A percentile compares a stretch with the other conserved stretches of the same genome.
Conservation (phyloP, 176 grass and related monocot species). For the Triticum aestivum region DNA sequence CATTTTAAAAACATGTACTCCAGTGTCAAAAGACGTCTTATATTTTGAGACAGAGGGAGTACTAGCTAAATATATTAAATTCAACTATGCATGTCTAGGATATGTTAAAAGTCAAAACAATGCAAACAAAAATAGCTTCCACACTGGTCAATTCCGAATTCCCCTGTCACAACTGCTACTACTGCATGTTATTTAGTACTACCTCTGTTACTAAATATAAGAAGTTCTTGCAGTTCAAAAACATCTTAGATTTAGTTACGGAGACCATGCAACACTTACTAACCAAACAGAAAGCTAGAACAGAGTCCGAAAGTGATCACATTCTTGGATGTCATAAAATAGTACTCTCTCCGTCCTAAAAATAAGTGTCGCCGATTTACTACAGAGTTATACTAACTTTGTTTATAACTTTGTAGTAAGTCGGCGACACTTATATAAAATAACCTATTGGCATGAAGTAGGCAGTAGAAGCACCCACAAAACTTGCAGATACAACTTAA, state of each 20-base stretch:
- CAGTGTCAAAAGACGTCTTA: too few species aligned
- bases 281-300: not conserved
- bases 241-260: too few species aligned
- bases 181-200: not conserved
- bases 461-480: not conserved
- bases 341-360: not conserved
- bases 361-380: too few species aligned
- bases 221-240: too few species aligned
- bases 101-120: not conserved
- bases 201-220: too few species aligned
- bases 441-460: not conserved
- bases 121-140: not conserved
- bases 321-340: not conserved
- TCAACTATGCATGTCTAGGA: not conserved
- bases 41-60: too few species aligned
- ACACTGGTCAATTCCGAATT: not conserved
- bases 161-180: not conserved
- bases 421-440: not conserved
- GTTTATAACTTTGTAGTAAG: too few species aligned
- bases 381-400: too few species aligned
- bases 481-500: conserved; percentile 15
- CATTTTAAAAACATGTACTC: not conserved
- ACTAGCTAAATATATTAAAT: conserved; percentile 8
- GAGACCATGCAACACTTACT: conserved; percentile 4
- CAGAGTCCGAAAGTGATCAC: not conserved